A percentile compares a stretch with the other conserved stretches of the same genome.
phyloP scores from a whole-genome alignment of 2,329 filamentous ascomycete species.

The Raffaelea deltoideospora region DNA sequence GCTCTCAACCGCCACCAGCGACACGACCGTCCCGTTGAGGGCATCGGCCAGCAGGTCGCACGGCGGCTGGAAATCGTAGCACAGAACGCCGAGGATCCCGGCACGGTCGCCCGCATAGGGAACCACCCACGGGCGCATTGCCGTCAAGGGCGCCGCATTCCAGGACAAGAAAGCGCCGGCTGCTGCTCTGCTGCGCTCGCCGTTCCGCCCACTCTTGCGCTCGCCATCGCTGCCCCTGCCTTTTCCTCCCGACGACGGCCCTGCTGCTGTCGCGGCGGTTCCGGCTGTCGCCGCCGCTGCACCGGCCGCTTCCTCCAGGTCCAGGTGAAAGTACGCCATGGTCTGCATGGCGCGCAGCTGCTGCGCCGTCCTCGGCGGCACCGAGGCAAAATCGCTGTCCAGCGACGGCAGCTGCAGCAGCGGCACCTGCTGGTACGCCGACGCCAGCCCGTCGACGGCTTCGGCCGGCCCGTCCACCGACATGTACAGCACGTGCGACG shows the following conservation, averaged over 20 bases:
- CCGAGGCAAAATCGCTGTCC: conserved; percentile 32
- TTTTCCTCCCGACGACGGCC: no score
- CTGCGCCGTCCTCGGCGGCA: conserved; percentile 37
- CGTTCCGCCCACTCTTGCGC: no score
- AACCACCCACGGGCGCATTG: conserved; percentile 44
- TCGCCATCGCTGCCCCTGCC: no score
- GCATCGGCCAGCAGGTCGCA: conserved; percentile 44
- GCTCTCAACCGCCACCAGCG: conserved; percentile 47
- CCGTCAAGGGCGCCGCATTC: conserved; percentile 39
- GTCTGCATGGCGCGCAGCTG: conserved; percentile 60
- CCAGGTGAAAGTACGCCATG: conserved; percentile 63
- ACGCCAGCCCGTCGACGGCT: conserved; percentile 36
- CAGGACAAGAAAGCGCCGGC: no score
- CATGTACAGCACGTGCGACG: conserved; percentile 53
- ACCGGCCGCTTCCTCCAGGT: conserved; percentile 3
- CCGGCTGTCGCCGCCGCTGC: no score
- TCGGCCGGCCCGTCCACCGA: conserved; percentile 46
- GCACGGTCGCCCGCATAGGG: conserved; percentile 33
- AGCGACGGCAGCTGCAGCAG: conserved; percentile 45
- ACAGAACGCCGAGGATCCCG: conserved; percentile 50
- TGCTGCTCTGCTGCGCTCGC: no score
- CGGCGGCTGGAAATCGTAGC: conserved; percentile 49
- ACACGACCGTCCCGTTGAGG: conserved; percentile 56
- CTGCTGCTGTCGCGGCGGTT: no score
- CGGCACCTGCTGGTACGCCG: conserved; percentile 22